A percentile compares a stretch with the other conserved stretches of the same genome.
phyloP scores from a whole-genome alignment of 371 early-diverging fungal genomes.

The Rhizomucor miehei region DNA sequence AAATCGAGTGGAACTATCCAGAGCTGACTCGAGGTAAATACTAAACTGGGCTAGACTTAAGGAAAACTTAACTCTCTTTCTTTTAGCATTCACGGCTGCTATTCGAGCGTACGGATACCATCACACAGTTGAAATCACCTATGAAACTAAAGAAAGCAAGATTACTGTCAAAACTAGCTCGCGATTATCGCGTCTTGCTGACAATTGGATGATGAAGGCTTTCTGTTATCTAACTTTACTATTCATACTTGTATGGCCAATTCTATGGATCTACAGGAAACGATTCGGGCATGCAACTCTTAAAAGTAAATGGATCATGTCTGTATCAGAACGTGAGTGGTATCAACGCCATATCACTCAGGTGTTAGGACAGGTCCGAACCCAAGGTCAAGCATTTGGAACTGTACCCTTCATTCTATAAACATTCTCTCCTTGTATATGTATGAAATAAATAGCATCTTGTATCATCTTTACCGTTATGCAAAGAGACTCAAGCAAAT shows the following conservation, averaged over 20 bases:
- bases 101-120: slow-evolving; percentile 35
- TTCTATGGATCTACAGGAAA: slow-evolving; percentile 24
- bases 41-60: no score
- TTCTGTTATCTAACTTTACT: slow-evolving; percentile 35
- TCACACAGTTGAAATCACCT: slow-evolving; percentile 33
- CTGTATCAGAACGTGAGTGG: slow-evolving; percentile 30
- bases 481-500: no score
- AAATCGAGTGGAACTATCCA: slow-evolving; percentile 39
- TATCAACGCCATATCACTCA: slow-evolving; percentile 28
- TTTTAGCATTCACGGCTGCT: slow-evolving; percentile 32
- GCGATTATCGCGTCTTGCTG: slow-evolving; percentile 22
- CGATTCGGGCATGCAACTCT: slow-evolving; percentile 33
- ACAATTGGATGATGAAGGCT: slow-evolving; percentile 22
- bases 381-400: neutral
- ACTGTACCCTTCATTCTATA: slow-evolving; percentile 19
- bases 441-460: no score
- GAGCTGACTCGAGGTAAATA: slow-evolving; percentile 30
- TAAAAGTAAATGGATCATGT: slow-evolving; percentile 42
- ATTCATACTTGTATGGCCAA: slow-evolving; percentile 37
- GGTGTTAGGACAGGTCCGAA: slow-evolving; percentile 17
- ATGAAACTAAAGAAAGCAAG: slow-evolving; percentile 27
- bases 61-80: neutral
- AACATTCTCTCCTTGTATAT: neutral
- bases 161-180: slow-evolving; percentile 31
- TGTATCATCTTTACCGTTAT: no score